Evolutionary conservation across 495 filamentous ascomycete genomes (phyloP), one percentile per base, ranked within the genome.

Genomic region (Pseudevernia furfuracea): DNA sequence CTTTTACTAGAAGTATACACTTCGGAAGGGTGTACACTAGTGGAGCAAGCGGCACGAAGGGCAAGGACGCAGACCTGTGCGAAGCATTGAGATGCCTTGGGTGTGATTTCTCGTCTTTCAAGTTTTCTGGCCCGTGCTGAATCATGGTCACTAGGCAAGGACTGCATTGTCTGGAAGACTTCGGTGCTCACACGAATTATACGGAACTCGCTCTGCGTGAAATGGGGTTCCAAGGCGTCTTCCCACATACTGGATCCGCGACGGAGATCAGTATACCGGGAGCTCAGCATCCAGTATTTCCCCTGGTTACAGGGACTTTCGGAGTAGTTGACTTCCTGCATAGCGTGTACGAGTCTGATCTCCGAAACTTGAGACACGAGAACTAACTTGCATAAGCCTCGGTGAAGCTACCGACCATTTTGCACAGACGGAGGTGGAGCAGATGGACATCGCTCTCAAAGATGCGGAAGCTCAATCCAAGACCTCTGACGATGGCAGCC

Each of bases 291-390:
- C 80, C 76, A n/a, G 83, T 92, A 48, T 97, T 85, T 68, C 94
- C 94, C 21, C 78, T 97, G 8, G 88, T 96, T 15, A 97, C 94
- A 15, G 92, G 91, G 41, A 89, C 80, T 15, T 95, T 98, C 75
- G 94, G 94, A 23, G 91, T 86, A 67, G 93, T 97, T 30, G 94
- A 97, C 69, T 98, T 98, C 74, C 81, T 97, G 71, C 94, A 98
- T 74, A 96, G 90, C 1, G 91, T 98, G n/a, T 53, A 53, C 32
- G 49, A 53, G 4, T 3, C 25, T 17, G 5, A 17, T 0, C 32
- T 7, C 28, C 3, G 25, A 32, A 32, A 12, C 1, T 9, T 53
- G 28, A 6, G 14, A 30, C 2, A 80, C 97, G 11, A 32, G 49
- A 30, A 28, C 49, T 53, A 32, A 53, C 8, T 32, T 19, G 49